Evolutionary conservation across 2,329 filamentous ascomycete genomes (phyloP), one percentile per base, ranked within the genome.

Genomic region (Fusarium redolens): DNA sequence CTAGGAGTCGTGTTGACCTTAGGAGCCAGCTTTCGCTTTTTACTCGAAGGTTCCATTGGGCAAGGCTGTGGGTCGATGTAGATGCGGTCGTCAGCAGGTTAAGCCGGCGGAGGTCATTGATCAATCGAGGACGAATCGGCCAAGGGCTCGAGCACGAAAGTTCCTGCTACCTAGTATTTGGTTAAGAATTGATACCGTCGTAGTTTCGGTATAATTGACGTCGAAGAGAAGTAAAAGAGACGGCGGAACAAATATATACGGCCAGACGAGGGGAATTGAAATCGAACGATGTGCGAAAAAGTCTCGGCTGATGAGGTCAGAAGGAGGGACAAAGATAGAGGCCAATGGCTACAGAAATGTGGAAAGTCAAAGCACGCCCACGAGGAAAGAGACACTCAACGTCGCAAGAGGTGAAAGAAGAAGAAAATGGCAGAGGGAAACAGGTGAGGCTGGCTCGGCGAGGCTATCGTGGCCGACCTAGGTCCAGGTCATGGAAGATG

Each of bases 11-110:
- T 61, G 73, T 79, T 75, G 77, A 83, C 81, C 74, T 84, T 85
- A 40, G 83, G 83, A 75, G 83, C 83, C 79, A 85, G 79, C 79
- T 84, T 84, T 76, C 83, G 81, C 78, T 82, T 82, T 71, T 85
- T 85, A 66, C 74, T 82, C 50, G 81, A 82, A 71, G 82, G 83
- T 78, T 85, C 83, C 83, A 85, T 85, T 75, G 78, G 51, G 40
- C 45, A 44, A 65, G 57, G 54, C 61, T 71, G 56, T 54, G 52
- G 58, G 62, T 72, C 47, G 60, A 61, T 63, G 55, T 65, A 56
- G 68, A 51, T 64, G 67, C 60, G 68, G 71, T 74, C 72, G 65
- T 69, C 52, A 71, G 61, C 67, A 71, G 67, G 61, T 48, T 37
- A 64, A 55, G 65, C 61, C 43, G 73, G 68, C 47, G 65, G 47